Base-by-base conservation (phyloP, 2,329 filamentous ascomycete species). In the Ascosphaera aggregata region DNA sequence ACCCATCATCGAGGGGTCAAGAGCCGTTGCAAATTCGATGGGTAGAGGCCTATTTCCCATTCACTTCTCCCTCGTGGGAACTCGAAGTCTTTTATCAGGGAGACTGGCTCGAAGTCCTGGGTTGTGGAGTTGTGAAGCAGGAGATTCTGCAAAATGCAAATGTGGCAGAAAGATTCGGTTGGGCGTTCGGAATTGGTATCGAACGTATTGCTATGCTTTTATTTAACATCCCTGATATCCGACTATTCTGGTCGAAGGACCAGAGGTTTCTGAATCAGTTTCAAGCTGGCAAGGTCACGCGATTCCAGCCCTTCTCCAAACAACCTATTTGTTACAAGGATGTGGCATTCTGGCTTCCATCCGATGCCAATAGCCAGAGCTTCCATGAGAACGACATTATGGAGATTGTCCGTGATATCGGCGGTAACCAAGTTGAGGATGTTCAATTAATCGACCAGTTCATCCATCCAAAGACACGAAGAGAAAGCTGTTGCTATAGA, bases 341-440 rank as follows among this genome's bases (percentile, higher is more conserved):
- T 54, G 78, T 95, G 9, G 80, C 85, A 0, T 98, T 98, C 58
- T 98, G 89, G 89, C 61, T 95, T 40, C 62, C 56, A 15, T 54
- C 62, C 47, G 55, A 46, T 43, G 50, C 45, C 47, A 52, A 56
- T 43, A 47, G 56, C 44, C 45, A 47, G 45, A 54, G 55, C 43
- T 82, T 93, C 53, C 86, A 95, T 55, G 85, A 91, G 55, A 95
- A 95, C 58, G 89, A 98, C 56, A 65, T 95, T 39, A 95, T 95
- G 86, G 89, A 95, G 59, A 69, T 94, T 41, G 80, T 94, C 15
- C 74, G 89, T 46, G 75, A 75, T 47, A 66, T 86, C 36, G 80
- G 73, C 8, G 85, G 84, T 38, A 80, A 92, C 54, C 59, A 74
- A 17, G 82, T 89, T 27, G 89, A 98, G 59, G 82, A 93, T 54